Evolutionary conservation across 768 basidiomycete genomes (phyloP), one percentile per base, ranked within the genome.

Genomic region (Sporobolomyces pararoseus): DNA sequence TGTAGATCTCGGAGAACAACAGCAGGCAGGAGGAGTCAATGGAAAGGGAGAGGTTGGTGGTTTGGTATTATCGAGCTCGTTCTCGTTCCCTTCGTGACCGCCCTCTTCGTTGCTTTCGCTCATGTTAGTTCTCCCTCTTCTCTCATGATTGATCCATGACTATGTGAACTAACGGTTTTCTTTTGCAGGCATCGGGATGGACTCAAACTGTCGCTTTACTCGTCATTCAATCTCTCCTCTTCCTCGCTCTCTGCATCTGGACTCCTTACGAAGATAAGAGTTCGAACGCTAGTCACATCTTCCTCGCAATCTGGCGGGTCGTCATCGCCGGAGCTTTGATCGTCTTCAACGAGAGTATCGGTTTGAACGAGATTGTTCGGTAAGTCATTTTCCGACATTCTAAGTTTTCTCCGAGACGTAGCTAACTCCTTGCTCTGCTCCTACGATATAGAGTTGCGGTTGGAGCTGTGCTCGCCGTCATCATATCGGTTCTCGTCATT

Each of bases 51-150:
- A 32, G 68, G 59, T 0, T 74, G 72, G 72, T 89, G 85, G 78
- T 70, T 70, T 42, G 88, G 87, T 80, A 84, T 87, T 78, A 76
- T 85, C 50, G 81, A 84, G 27, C 78, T 88, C 7, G 78, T 91
- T 39, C 72, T 83, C 37, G 84, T 84, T 47, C 81, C 84, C 63
- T 81, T 91, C 76, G 79, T 88, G 74, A 87, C 87, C 74, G 85
- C 92, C 2, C 79, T 88, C 46, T 85, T 91, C 78, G 88, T 89
- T 73, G 85, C 64, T 7, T 74, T 74, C 58, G 72, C 68, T 23
- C 55, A 57, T 52, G 70, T 71, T 16, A 31, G 70, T 63, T n/a
- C 35, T 25, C 34, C 19, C 2, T 37, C 44, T 25, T 2, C 58
- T 31, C 39, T 12, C 14, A 13, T n/a, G n/a, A 21, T 62, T 34